These are phyloP conservation scores for Picea sitchensis DNA, from an alignment of 75 land plant genomes.

Conservation along the genomic window DNA sequence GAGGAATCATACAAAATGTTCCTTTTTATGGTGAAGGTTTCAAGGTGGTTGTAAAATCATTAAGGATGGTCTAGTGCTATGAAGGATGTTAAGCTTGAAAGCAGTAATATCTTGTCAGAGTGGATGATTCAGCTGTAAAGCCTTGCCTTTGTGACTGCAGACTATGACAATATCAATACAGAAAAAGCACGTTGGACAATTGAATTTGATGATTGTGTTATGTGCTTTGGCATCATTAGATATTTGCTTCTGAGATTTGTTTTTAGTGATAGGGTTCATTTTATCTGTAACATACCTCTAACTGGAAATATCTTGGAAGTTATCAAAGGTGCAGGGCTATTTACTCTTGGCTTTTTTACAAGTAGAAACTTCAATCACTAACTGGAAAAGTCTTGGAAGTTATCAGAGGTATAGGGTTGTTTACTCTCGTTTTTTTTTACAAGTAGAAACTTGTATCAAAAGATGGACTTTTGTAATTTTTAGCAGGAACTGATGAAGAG, in stretches of 20 bases:
- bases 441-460: background rate
- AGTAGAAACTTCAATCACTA: background rate
- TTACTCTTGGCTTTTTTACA: background rate
- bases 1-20: background rate
- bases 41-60: background rate
- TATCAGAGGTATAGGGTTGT: background rate
- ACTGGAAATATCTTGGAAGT: background rate
- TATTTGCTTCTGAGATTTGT: background rate
- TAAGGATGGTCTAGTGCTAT: background rate
- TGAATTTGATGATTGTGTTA: conserved; percentile 1
- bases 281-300: background rate
- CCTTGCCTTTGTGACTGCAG: background rate
- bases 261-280: background rate
- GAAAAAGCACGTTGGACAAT: background rate
- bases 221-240: background rate
- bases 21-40: background rate
- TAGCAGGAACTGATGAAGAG: conserved; percentile 10
- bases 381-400: background rate
- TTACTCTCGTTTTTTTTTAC: background rate
- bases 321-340: background rate
- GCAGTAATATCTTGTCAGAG: background rate
- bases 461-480: background rate
- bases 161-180: background rate
- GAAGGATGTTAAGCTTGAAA: conserved; percentile 6
- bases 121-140: background rate